Percentiles rank a stretch among this genome's conserved stretches.
These are phyloP conservation scores for Lactifluus pinguis DNA, from an alignment of 768 basidiomycete genomes.

Conservation along the genomic window DNA sequence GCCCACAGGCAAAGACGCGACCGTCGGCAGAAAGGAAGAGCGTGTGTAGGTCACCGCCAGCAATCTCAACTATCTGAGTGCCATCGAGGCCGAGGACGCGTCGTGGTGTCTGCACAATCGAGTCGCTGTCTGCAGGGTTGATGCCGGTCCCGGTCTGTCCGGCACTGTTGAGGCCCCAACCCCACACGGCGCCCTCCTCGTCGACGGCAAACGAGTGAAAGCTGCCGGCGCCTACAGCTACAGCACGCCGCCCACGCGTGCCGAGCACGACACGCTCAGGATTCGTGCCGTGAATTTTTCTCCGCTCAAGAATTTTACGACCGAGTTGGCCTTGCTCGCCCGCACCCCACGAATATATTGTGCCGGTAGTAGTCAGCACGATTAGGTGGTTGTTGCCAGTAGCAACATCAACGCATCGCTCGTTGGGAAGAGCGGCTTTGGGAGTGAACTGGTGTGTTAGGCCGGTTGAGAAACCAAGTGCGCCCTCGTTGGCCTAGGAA, in stretches of 20 bases:
- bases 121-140: constrained; percentile 36
- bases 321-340: constrained; percentile 90
- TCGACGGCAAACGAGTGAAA: constrained; percentile 91
- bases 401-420: constrained; percentile 66
- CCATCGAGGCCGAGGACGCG: constrained; percentile 58
- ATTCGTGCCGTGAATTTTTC: constrained; percentile 80
- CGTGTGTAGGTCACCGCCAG: constrained; percentile 82
- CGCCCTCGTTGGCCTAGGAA: constrained; percentile 60
- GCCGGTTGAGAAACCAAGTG: constrained; percentile 73
- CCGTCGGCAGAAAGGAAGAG: constrained; percentile 81
- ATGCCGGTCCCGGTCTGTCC: constrained; percentile 65
- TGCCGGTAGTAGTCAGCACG: constrained; percentile 80
- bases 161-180: constrained; percentile 93
- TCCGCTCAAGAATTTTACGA: constrained; percentile 78
- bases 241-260: constrained; percentile 51
- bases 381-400: constrained; percentile 86
- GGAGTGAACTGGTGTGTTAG: constrained; percentile 61
- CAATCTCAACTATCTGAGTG: constrained; percentile 55
- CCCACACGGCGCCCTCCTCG: constrained; percentile 75
- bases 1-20: constrained; percentile 79
- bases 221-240: constrained; percentile 68
- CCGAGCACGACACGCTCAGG: constrained; percentile 84
- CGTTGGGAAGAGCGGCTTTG: constrained; percentile 47
- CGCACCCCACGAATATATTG: constrained; percentile 84
- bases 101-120: constrained; percentile 53